Conservation (phyloP, 441 rosid genomes). For the Eutrema salsugineum region DNA sequence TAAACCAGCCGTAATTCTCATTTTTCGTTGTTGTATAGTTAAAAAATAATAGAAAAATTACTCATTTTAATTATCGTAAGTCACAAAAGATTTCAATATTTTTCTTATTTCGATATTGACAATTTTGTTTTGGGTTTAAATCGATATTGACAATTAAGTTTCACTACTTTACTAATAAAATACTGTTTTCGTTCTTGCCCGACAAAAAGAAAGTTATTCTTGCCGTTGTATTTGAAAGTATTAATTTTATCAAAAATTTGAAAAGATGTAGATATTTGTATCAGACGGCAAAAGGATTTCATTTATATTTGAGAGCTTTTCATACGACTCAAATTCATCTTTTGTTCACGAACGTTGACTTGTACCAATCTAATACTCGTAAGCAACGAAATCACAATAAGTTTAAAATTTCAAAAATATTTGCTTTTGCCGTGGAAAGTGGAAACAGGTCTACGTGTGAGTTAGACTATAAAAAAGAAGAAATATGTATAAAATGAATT, state of each 20-base stretch:
- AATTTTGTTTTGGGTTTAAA: too few relatives aligned
- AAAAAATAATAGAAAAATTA: too few relatives aligned
- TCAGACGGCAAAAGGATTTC: background rate
- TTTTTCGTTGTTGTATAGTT: too few relatives aligned
- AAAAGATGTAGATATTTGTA: background rate
- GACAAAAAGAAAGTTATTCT: background rate
- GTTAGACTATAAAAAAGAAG: too few relatives aligned
- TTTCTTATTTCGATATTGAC: too few relatives aligned
- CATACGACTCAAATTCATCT: background rate
- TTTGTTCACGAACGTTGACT: background rate
- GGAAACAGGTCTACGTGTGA: too few relatives aligned
- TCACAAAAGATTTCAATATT: too few relatives aligned
- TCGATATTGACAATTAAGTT: background rate
- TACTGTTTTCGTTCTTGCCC: background rate
- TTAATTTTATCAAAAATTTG: background rate
- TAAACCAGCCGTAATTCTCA: background rate
- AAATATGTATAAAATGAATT: too few relatives aligned
- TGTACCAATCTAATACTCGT: background rate
- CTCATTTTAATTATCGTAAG: background rate
- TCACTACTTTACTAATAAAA: background rate
- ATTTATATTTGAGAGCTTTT: background rate
- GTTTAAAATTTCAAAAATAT: too few relatives aligned
- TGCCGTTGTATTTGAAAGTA: constrained; percentile 14
- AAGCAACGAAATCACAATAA: too few relatives aligned
- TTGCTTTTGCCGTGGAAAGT: too few relatives aligned